These are phyloP conservation scores for Pythium utonaiense DNA, from an alignment of 352 stramenopile genomes.

Conservation along the genomic window DNA sequence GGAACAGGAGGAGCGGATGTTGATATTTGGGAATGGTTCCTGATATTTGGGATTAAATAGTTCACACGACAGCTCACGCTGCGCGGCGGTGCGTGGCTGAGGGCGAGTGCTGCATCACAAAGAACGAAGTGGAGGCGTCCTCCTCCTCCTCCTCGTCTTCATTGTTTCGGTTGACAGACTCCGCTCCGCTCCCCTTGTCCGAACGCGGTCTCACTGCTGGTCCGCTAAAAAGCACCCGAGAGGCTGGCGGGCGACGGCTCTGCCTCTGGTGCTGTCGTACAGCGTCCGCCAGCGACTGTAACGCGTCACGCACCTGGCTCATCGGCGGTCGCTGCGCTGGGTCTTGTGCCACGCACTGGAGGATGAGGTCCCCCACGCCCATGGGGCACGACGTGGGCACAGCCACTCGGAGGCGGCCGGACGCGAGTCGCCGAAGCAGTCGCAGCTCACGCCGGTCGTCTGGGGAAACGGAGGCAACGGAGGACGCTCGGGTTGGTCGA, in stretches of 20 bases:
- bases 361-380: slow-evolving; percentile 14
- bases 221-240: too few species aligned
- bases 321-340: slow-evolving; percentile 13
- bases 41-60: neutral
- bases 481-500: neutral
- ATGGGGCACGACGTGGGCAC: slow-evolving; percentile 9
- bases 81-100: neutral
- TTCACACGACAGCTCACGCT: neutral
- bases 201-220: neutral
- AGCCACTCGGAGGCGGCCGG: neutral
- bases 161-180: too few species aligned
- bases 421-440: slow-evolving; percentile 10
- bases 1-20: too few species aligned
- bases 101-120: slow-evolving; percentile 14
- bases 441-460: slow-evolving; percentile 12
- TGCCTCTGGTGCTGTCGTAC: slow-evolving; percentile 3
- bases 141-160: slow-evolving; percentile 1
- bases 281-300: slow-evolving; percentile 4
- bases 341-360: slow-evolving; percentile 6
- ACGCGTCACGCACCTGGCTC: slow-evolving; percentile 2
- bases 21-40: too few species aligned
- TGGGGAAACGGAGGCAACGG: neutral
- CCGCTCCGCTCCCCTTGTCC: slow-evolving; percentile 1
- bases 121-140: slow-evolving; percentile 10
- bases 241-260: neutral